Percentiles rank a stretch among this genome's conserved stretches.
Evolutionary conservation across 2,329 filamentous ascomycete genomes (phyloP).

Genomic region (Xylariales sp.): DNA sequence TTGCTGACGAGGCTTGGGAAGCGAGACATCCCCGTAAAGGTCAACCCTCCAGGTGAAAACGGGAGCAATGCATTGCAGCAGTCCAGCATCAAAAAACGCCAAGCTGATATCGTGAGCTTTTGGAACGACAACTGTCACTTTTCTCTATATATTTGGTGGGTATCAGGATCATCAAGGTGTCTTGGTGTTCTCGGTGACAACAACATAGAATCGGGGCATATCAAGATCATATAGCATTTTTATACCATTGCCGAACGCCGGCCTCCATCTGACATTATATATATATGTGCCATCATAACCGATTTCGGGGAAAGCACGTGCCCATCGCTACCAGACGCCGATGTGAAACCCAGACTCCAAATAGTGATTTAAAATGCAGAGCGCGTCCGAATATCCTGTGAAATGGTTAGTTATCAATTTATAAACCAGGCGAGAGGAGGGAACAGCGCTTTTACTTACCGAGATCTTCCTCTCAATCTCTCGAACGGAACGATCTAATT

Average conservation of each 20-base stretch:
- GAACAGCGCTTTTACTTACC: constrained; percentile 38
- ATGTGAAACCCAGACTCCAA: too few species aligned
- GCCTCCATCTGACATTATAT: not conserved
- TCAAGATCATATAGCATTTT: not conserved
- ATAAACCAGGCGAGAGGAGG: too few species aligned
- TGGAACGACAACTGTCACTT: too few species aligned
- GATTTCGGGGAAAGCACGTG: too few species aligned
- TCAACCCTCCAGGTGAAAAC: constrained; percentile 21
- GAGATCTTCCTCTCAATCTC: constrained; percentile 97
- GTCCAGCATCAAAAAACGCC: too few species aligned
- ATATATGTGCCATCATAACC: not conserved
- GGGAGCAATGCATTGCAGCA: too few species aligned
- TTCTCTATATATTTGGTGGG: too few species aligned
- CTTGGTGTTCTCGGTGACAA: too few species aligned
- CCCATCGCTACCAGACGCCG: constrained; percentile 10
- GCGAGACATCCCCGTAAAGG: constrained; percentile 57
- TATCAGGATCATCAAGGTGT: too few species aligned
- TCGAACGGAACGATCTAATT: constrained; percentile 83
- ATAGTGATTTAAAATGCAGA: constrained; percentile 54
- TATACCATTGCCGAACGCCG: constrained; percentile 3
- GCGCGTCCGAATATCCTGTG: constrained; percentile 52
- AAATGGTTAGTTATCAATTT: constrained; percentile 18
- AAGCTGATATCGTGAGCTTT: too few species aligned
- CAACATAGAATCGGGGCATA: too few species aligned
- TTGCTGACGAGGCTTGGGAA: constrained; percentile 74